Base-by-base conservation (phyloP, 2,329 filamentous ascomycete genomes). In the Periglandula ipomoeae region DNA sequence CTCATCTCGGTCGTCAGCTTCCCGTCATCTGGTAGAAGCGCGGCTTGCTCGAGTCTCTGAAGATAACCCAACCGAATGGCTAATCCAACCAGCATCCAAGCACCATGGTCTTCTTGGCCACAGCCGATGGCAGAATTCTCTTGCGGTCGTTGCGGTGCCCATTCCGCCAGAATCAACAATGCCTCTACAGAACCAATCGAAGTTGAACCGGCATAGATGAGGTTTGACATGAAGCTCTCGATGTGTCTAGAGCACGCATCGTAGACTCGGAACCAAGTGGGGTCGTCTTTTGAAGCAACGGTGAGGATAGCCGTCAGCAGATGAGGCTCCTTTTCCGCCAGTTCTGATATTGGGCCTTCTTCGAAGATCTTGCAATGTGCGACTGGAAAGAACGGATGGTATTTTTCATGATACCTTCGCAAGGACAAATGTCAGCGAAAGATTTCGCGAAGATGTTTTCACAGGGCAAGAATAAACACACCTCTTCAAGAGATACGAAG, bases 21-120 rank as follows among this genome's bases (percentile, higher is more conserved):
- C 10, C 76, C 74, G 39, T 75, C 71, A 34, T 81, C 76, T 27
- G 78, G 75, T 39, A 79, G 72, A 55, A 87, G 82, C 0, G 81
- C 81, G 19, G 83, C 85, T 51, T 81, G 74, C 59, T 88, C 84
- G 17, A 88, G 70, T 1, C 80, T 79, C 15, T 87, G 76, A 45
- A 84, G 84, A 59, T 87, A 87, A 0, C 79, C 84, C 3, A 85
- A 76, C 6, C 84, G 75, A 6, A 88, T 66, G 3, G 84, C 84
- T 19, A 84, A 74, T 1, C 84, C 84, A 5, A 87, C 82, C 56
- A 87, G 81, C 83, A 87, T 87, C 84, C 84, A 88, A 0, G 83
- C 82, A 26, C 84, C 82, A 40, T 84, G 76, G 56, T 88, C 84
- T 59, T 87, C 84, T 61, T 87, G 84, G 8, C 84, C 84, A 48